Percentiles rank a stretch among this genome's conserved stretches.
Conservation (phyloP, 164 flowering plant species). For the Taxillus chinensis region DNA sequence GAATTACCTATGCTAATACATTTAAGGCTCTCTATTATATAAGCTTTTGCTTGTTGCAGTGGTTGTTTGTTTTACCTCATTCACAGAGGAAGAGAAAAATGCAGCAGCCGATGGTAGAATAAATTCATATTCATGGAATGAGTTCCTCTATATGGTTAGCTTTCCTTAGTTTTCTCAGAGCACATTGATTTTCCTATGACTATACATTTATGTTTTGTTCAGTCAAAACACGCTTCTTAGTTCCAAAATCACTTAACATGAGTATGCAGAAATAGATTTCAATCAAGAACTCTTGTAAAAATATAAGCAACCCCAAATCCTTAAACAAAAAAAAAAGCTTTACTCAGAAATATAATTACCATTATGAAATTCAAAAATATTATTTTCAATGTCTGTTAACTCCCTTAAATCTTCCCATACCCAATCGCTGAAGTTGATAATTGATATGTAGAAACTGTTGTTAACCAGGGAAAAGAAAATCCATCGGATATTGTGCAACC, state of each 20-base stretch:
- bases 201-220: too few species aligned
- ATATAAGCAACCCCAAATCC: too few species aligned
- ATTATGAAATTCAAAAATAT: not conserved
- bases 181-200: too few species aligned
- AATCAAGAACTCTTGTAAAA: too few species aligned
- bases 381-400: not conserved
- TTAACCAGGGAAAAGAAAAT: conserved; percentile 57
- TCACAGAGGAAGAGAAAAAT: conserved; percentile 45
- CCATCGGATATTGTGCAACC: conserved; percentile 49
- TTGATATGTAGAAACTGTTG: conserved; percentile 5
- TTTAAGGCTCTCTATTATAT: conserved; percentile 12
- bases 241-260: too few species aligned
- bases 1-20: not conserved
- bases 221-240: too few species aligned
- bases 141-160: conserved; percentile 65
- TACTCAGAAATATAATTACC: too few species aligned
- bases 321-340: too few species aligned
- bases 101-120: conserved; percentile 28
- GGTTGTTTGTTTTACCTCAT: conserved; percentile 57
- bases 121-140: conserved; percentile 68
- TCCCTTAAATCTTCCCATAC: not conserved
- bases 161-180: not conserved
- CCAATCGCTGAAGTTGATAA: not conserved
- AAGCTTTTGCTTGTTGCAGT: conserved; percentile 31
- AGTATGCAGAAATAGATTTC: too few species aligned